Evolutionary conservation across 2,329 filamentous ascomycete species (phyloP).

Genomic region (Simplicillium sp.): DNA sequence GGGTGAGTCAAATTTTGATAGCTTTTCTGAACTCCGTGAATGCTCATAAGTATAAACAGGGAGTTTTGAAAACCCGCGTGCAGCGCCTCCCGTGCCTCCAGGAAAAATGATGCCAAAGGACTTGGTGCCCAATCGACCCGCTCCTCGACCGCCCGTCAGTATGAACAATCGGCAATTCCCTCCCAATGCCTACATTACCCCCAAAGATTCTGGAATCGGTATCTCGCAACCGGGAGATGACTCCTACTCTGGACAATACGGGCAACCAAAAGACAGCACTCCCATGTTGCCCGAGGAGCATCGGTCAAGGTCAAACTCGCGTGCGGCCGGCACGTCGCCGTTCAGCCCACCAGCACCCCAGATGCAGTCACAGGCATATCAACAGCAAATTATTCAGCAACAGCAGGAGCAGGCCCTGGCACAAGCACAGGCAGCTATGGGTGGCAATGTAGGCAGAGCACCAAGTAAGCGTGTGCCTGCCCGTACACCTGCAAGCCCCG

Average conservation of each 20-base stretch:
- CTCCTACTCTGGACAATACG: background rate
- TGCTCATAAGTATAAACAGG: constrained; percentile 29
- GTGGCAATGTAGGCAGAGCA: constrained; percentile 59
- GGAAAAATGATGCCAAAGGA: constrained; percentile 38
- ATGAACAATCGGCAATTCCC: constrained; percentile 48
- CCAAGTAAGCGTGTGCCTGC: constrained; percentile 60
- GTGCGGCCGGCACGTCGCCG: constrained; percentile 42
- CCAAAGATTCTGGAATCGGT: constrained; percentile 55
- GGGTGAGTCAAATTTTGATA: constrained; percentile 27
- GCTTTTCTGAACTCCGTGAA: too few species aligned
- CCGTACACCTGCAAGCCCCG: too few species aligned
- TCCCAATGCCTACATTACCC: constrained; percentile 31
- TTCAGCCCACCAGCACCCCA: constrained; percentile 30
- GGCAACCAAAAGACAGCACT: constrained; percentile 24
- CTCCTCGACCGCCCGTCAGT: constrained; percentile 73
- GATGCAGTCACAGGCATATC: constrained; percentile 39
- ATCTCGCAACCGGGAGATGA: constrained; percentile 52
- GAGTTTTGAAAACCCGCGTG: constrained; percentile 94
- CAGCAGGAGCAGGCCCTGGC: constrained; percentile 81
- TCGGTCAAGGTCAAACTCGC: constrained; percentile 60
- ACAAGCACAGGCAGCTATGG: constrained; percentile 68
- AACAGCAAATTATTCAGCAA: constrained; percentile 61
- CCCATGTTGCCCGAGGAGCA: constrained; percentile 59
- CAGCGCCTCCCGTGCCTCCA: constrained; percentile 77
- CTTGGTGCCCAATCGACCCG: constrained; percentile 68